Base-by-base conservation (phyloP, 768 basidiomycete species). In the Leccinum aurantiacum region DNA sequence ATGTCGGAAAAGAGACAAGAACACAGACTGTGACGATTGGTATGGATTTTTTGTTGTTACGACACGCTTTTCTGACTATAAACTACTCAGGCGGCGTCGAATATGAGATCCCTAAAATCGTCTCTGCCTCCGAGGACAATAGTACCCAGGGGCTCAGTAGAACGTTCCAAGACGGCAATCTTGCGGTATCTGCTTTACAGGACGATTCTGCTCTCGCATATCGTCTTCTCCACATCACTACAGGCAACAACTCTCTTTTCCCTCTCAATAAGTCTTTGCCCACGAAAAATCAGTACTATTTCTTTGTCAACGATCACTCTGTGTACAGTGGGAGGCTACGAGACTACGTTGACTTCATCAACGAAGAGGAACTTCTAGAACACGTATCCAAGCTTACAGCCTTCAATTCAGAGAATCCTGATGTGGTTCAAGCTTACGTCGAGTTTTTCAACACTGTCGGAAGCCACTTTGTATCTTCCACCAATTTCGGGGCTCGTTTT, bases 391-490 rank as follows among this genome's bases (percentile, higher is more conserved):
- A 53, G 24, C 52, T 61, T 14, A 10, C 52, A 5, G 27, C 57
- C 7, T 61, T 61, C 35, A 50, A 61, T 17, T 6, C 57, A 14
- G 35, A 33, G 13, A 24, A 59, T 31, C 35, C 52, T 3, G 52
- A 59, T 8, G 57, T 38, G 15, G 57, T 61, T 41, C 51, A 59
- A 37, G 51, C 51, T 14, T 61, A 61, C 35, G 7, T 47, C 35
- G 5, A 48, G 14, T 61, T 61, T 35, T 61, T 61, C 38, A 48
- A 59, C 19, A 48, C 51, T 17, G 57, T 61, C 4, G 60, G 60
- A 11, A 61, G 57, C 17, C 60, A 61, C 22, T 38, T 53, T 15
- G 25, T 61, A 11, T 11, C 46, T 15, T 25, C 9, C 27, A 59
- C 60, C 6, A 19, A 19, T 27, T 61, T 47, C 8, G 60, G 57